Conservation (phyloP, 129 eudicot genomes). For the Pseudognaphalium luteoalbum region DNA sequence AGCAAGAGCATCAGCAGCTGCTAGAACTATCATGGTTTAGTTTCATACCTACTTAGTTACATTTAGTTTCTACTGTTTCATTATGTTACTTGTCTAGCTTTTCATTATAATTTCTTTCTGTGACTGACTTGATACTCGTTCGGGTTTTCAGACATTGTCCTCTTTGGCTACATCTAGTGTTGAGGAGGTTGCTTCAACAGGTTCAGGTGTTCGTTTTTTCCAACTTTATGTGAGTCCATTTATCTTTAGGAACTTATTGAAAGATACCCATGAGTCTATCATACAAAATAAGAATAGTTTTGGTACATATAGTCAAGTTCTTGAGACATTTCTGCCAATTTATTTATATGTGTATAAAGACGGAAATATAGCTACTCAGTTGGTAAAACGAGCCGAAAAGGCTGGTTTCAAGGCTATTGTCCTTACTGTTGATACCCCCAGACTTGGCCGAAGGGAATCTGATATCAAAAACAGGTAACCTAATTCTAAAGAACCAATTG, state of each 20-base stretch:
- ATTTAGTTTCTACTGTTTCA: background rate
- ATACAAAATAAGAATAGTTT: background rate
- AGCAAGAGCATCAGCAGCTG: slow-evolving; percentile 87
- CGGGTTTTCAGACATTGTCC: slow-evolving; percentile 63
- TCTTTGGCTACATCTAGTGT: slow-evolving; percentile 89
- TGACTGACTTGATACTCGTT: background rate
- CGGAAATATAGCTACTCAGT: slow-evolving; percentile 70
- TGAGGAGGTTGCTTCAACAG: slow-evolving; percentile 96
- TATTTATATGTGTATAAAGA: slow-evolving; percentile 71
- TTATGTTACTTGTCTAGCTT: too few species aligned
- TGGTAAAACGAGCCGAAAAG: slow-evolving; percentile 85
- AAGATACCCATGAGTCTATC: background rate
- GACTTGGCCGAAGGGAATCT: slow-evolving; percentile 93
- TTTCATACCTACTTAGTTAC: slow-evolving; percentile 13
- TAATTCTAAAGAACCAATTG: slow-evolving; percentile 1
- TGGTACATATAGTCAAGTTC: background rate
- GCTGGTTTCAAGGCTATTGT: slow-evolving; percentile 97
- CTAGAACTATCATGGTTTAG: slow-evolving; percentile 92
- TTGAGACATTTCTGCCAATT: slow-evolving; percentile 17
- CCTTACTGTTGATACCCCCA: slow-evolving; percentile 93
- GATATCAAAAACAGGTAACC: slow-evolving; percentile 93
- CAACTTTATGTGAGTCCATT: slow-evolving; percentile 86
- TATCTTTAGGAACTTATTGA: slow-evolving; percentile 9
- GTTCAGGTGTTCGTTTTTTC: slow-evolving; percentile 85
- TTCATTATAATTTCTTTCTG: background rate